phyloP scores from a whole-genome alignment of 345 rosid genomes.

The Moringa oleifera region DNA sequence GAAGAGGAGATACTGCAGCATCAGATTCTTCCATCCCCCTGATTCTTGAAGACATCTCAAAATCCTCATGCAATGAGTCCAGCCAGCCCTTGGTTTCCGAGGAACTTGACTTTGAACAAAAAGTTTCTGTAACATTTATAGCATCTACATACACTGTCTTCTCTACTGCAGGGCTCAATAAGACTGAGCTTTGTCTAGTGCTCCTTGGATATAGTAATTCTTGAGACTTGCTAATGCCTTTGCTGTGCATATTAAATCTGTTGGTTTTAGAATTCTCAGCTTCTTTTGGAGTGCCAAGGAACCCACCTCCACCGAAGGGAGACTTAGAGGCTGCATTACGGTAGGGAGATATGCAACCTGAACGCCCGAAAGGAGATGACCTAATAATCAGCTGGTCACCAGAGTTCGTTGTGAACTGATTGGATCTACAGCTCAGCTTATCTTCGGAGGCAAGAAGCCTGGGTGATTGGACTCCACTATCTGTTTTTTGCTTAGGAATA shows the following conservation, averaged over 20 bases:
- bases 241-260: slow-evolving; percentile 34
- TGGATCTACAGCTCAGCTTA: slow-evolving; percentile 36
- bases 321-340: slow-evolving; percentile 48
- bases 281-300: slow-evolving; percentile 52
- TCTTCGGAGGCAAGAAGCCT: slow-evolving; percentile 28
- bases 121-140: slow-evolving; percentile 28
- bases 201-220: slow-evolving; percentile 31
- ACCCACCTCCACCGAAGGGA: slow-evolving; percentile 40
- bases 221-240: slow-evolving; percentile 41
- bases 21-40: slow-evolving; percentile 18
- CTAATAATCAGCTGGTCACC: slow-evolving; percentile 33
- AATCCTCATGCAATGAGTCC: slow-evolving; percentile 14
- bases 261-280: slow-evolving; percentile 40
- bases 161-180: slow-evolving; percentile 44
- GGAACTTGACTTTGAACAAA: slow-evolving; percentile 25
- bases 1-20: slow-evolving; percentile 11
- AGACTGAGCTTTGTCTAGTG: slow-evolving; percentile 28
- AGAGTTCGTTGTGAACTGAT: slow-evolving; percentile 28
- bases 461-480: slow-evolving; percentile 35
- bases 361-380: slow-evolving; percentile 53
- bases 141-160: slow-evolving; percentile 64
- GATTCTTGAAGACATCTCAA: slow-evolving; percentile 13
- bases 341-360: slow-evolving; percentile 47
- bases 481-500: slow-evolving; percentile 30
- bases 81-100: slow-evolving; percentile 18